Conservation (phyloP, 495 filamentous ascomycete species). For the Lasiosphaeris hirsuta region DNA sequence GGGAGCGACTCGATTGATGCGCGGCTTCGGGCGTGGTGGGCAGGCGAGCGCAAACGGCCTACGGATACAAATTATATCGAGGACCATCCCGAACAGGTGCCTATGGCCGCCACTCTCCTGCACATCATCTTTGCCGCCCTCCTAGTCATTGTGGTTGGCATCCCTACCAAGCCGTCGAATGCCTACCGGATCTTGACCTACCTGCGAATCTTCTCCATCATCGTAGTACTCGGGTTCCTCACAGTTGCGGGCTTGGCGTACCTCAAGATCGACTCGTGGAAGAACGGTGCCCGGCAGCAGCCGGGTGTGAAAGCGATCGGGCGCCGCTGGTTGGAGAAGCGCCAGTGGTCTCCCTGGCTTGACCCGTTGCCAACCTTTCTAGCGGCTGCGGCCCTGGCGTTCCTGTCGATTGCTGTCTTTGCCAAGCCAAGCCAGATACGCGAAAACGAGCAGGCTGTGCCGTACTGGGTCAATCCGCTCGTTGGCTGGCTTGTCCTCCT, state of each 20-base stretch:
- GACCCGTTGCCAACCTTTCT: not conserved
- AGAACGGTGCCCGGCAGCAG: not conserved
- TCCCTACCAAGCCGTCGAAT: not conserved
- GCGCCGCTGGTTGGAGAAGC: too few species aligned
- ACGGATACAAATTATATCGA: too few species aligned
- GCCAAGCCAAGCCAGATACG: not conserved
- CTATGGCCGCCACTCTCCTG: not conserved
- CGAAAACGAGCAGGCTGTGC: not conserved
- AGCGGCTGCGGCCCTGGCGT: not conserved
- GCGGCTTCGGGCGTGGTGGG: not conserved
- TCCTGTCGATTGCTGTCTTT: not conserved
- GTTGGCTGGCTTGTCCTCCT: not conserved
- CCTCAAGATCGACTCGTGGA: conserved; percentile 4
- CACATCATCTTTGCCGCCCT: not conserved
- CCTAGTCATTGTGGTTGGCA: not conserved
- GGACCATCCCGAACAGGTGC: not conserved
- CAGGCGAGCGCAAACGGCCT: not conserved
- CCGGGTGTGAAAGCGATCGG: not conserved
- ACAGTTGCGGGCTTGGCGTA: not conserved
- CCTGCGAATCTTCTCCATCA: not conserved
- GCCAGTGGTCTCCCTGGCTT: not conserved
- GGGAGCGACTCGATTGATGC: not conserved
- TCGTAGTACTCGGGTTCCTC: not conserved
- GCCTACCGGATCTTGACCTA: not conserved
- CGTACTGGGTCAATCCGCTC: not conserved